Percentiles rank a stretch among this genome's conserved stretches.
phyloP scores from a whole-genome alignment of 352 stramenopile genomes.

The Globisporangium radiosum region DNA sequence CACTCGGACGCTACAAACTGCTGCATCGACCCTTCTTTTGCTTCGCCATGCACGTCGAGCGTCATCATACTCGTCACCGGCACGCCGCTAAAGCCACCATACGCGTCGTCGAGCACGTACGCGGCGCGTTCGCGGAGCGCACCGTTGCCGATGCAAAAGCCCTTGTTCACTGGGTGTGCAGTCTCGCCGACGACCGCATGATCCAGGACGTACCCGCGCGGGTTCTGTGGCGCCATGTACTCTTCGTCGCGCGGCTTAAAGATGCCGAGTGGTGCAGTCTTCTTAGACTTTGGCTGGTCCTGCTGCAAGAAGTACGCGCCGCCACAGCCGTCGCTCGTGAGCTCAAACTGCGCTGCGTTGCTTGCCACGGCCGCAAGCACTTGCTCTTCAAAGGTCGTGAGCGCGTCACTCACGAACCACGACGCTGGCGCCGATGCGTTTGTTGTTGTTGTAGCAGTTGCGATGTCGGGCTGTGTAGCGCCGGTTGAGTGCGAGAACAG shows the following conservation, averaged over 20 bases:
- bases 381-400: constrained; percentile 33
- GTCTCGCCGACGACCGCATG: constrained; percentile 70
- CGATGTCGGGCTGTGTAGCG: not conserved
- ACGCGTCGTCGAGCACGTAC: constrained; percentile 75
- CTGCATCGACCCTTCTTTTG: constrained; percentile 85
- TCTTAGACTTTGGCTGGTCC: constrained; percentile 9
- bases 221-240: constrained; percentile 98
- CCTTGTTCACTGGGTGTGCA: constrained; percentile 78
- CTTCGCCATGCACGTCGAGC: constrained; percentile 46
- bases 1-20: constrained; percentile 74
- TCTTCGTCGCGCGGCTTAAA: constrained; percentile 99
- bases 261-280: constrained; percentile 51
- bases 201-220: constrained; percentile 90
- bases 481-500: constrained; percentile 1
- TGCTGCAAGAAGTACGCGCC: constrained; percentile 59
- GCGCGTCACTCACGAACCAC: constrained; percentile 41
- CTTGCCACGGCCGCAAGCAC: constrained; percentile 31
- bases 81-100: constrained; percentile 79
- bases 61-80: constrained; percentile 74
- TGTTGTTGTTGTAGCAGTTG: too few relatives aligned
- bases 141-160: constrained; percentile 82
- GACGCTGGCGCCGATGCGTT: constrained; percentile 8
- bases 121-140: constrained; percentile 77
- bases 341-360: constrained; percentile 30
- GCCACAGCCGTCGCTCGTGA: constrained; percentile 77